Percentiles rank a stretch among this genome's conserved stretches.
phyloP scores from a whole-genome alignment of 139 green algal genomes.

The Auxenochlorella pyrenoidosa region DNA sequence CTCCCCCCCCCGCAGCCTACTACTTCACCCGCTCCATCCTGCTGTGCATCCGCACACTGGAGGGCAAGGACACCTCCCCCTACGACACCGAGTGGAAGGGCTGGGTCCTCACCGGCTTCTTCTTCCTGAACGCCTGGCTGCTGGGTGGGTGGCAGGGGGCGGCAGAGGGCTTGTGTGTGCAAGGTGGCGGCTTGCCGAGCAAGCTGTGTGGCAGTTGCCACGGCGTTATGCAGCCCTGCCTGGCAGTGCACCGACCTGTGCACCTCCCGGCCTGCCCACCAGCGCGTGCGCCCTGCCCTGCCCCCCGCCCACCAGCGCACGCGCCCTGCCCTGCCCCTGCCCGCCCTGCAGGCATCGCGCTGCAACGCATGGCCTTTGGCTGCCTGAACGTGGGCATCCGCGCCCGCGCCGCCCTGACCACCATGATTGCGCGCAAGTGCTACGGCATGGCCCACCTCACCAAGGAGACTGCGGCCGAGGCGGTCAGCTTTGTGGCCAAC shows the following conservation, averaged over 20 bases:
- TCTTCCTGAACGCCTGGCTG: slow-evolving; percentile 69
- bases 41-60: slow-evolving; percentile 51
- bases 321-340: background rate
- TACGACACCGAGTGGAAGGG: slow-evolving; percentile 50
- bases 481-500: slow-evolving; percentile 64
- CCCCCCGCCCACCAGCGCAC: background rate
- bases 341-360: slow-evolving; percentile 47
- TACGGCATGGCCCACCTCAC: slow-evolving; percentile 64
- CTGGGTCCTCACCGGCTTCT: slow-evolving; percentile 65
- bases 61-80: slow-evolving; percentile 45
- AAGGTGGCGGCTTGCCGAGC: too few species aligned
- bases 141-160: slow-evolving; percentile 47
- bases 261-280: background rate
- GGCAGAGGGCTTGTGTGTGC: background rate
- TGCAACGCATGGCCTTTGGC: slow-evolving; percentile 74
- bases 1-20: slow-evolving; percentile 51
- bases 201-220: too few species aligned
- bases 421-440: slow-evolving; percentile 65
- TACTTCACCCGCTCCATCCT: slow-evolving; percentile 76
- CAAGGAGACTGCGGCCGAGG: slow-evolving; percentile 58
- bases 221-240: too few species aligned
- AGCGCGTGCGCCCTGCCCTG: background rate
- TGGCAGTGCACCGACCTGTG: too few species aligned
- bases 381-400: slow-evolving; percentile 64
- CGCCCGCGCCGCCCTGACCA: slow-evolving; percentile 57